Base-by-base conservation (phyloP, 805 yeast species). In the Saccharomycopsis amapae region DNA sequence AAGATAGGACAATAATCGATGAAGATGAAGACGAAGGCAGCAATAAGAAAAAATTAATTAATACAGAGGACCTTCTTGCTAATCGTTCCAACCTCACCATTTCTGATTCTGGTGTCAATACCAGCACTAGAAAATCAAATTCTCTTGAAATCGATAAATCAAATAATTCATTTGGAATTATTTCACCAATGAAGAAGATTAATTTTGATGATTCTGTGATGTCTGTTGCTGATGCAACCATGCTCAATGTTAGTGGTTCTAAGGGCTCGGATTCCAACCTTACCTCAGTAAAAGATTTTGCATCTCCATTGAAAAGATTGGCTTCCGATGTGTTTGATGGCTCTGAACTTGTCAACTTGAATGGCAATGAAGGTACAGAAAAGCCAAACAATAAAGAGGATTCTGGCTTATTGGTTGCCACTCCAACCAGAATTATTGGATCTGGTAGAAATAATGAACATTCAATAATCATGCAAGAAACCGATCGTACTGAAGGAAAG, bases 171-270 rank as follows among this genome's bases (percentile, higher is more conserved):
- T 38, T 35, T 30, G 15, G 35, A 7, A 32, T 38, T 4, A 24
- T 42, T 3, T 44, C 48, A 12, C 48, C 48, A 5, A 25, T 44
- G 43, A 39, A 17, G 12, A 44, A 39, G 19, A 33, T 44, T 9
- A 39, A 32, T 26, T 38, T 44, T 24, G 40, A 34, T 19, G 48
- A 44, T 12, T 23, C 39, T 5, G 23, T n/a, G n/a, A n/a, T n/a
- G n/a, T 20, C 17, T 19, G 7, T 36, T 19, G 25, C 25, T 13
- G 39, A 36, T 23, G 17, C 23, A 13, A 9, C 23, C 4, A 35
- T 26, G 12, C 34, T 20, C 34, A 17, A 23, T 24, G 24, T 19
- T 10, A 25, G 35, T 37, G 13, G 17, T 10, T 24, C 39, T 19
- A 26, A 23, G 7, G 34, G 32, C 3, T 3, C 10, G 19, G 30